Percentiles rank a stretch among this genome's conserved stretches.
These are phyloP conservation scores for Syncephalastrum contaminatum DNA, from an alignment of 371 early-diverging fungal species.

Conservation along the genomic window DNA sequence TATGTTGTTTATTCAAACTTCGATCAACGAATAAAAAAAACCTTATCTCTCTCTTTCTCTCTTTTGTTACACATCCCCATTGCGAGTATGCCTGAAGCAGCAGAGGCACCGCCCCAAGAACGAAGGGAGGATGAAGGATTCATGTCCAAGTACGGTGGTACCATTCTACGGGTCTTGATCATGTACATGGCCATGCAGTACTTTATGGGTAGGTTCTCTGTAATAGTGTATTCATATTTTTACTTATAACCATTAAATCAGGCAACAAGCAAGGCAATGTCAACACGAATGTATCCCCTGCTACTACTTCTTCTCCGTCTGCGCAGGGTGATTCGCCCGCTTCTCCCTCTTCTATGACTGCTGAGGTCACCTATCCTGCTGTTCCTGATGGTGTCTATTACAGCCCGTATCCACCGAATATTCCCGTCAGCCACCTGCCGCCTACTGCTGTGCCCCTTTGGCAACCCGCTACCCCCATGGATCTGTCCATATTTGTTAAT, in stretches of 20 bases:
- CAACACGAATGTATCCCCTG: no score
- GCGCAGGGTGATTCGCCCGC: no score
- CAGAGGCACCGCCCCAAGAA: conserved; percentile 2
- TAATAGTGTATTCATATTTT: background rate
- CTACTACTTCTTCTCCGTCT: no score
- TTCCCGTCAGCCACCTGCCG: conserved; percentile 31
- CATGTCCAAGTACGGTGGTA: conserved; percentile 34
- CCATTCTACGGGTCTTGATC: conserved; percentile 33
- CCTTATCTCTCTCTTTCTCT: conserved; percentile 2
- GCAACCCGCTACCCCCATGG: conserved; percentile 33
- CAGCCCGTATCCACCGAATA: conserved; percentile 28
- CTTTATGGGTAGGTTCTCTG: conserved; percentile 19
- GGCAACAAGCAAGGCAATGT: no score
- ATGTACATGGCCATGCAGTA: conserved; percentile 40
- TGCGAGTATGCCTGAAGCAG: conserved; percentile 9
- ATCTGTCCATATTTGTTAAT: conserved; percentile 54
- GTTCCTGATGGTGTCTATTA: conserved; percentile 39
- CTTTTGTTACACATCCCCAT: conserved; percentile 3
- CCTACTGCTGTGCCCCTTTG: conserved; percentile 40
- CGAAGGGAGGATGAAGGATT: conserved; percentile 26
- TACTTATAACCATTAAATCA: background rate
- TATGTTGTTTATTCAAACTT: background rate
- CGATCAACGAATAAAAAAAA: conserved; percentile 8
- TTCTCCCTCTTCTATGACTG: no score
- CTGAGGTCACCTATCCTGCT: conserved; percentile 8